Evolutionary conservation across 805 yeast species (phyloP), one percentile per base, ranked within the genome.

Genomic region (Metschnikowia noctiluminum): DNA sequence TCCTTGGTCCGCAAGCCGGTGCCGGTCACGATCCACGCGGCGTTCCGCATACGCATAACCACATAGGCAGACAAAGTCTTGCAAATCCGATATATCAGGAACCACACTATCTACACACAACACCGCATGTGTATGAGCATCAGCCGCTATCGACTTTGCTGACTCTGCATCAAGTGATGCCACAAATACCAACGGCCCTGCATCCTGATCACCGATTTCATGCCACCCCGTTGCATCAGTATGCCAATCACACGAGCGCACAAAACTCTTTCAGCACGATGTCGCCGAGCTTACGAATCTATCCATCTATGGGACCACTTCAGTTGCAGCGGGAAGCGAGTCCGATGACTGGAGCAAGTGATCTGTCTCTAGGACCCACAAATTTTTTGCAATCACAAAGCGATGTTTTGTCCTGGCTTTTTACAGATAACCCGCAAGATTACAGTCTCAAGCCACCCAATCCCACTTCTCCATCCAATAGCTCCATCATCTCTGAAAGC

Each of bases 321-420:
- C 14, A 26, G 3, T 7, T 31, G 11, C 36, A 21, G 35, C 32
- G 28, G 9, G 48, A 39, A 6, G 28, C 14, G 2, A 16, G 14
- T 28, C 27, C 15, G 15, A 34, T 15, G 6, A 11, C 5, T 13
- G 37, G 26, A 12, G 9, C 37, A 9, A 35, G 28, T 4, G 49
- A 36, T 2, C 5, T 40, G 38, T 13, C 13, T 10, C 9, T 28
- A 8, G 32, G 31, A 10, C 37, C 46, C 15, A 16, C 14, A 16
- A 38, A 34, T 15, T 28, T 39, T 15, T 37, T 67, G 10, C 74
- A 68, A 30, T 56, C 63, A 7, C 73, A 69, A 40, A 67, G 60
- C 40, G 76, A 71, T 48, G 69, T 72, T 34, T 50, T 72, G 7
- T 65, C 72, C 26, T 71, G 76, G 76, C 55, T 72, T 10, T 49